Conservation (phyloP, 768 basidiomycete genomes). For the Tephrocybe rancida region DNA sequence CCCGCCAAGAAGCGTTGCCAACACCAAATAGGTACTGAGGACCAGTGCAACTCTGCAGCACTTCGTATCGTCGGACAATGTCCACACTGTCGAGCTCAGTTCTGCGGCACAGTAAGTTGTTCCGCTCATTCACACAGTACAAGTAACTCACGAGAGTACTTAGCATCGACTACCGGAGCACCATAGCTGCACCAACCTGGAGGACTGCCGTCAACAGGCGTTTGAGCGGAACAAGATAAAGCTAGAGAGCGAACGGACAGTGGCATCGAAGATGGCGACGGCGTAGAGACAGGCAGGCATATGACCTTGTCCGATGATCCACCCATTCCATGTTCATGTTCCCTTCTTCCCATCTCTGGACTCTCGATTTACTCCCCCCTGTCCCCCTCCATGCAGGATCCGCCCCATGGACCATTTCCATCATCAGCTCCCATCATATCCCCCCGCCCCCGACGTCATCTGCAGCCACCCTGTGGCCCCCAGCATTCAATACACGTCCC, state of each 20-base stretch:
- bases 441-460: background rate
- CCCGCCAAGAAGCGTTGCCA: constrained; percentile 89
- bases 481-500: background rate
- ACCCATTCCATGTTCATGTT: constrained; percentile 10
- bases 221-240: constrained; percentile 88
- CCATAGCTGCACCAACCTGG: constrained; percentile 81
- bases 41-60: constrained; percentile 75
- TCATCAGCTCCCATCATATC: background rate
- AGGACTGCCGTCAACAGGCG: constrained; percentile 85
- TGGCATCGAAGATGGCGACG: constrained; percentile 83
- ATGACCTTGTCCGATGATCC: constrained; percentile 1
- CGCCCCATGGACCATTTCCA: constrained; percentile 1
- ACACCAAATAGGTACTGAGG: constrained; percentile 49
- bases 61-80: constrained; percentile 87
- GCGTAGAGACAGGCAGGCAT: constrained; percentile 53
- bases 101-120: constrained; percentile 72
- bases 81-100: constrained; percentile 75
- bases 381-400: constrained; percentile 1
- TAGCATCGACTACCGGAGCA: constrained; percentile 91
- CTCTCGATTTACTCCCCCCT: constrained; percentile 12
- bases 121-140: constrained; percentile 1
- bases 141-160: constrained; percentile 20
- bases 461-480: background rate
- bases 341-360: constrained; percentile 13
- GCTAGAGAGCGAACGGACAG: constrained; percentile 86